A percentile compares a stretch with the other conserved stretches of the same genome.
phyloP scores from a whole-genome alignment of 164 flowering plant species.

The Tetracentron sinense region DNA sequence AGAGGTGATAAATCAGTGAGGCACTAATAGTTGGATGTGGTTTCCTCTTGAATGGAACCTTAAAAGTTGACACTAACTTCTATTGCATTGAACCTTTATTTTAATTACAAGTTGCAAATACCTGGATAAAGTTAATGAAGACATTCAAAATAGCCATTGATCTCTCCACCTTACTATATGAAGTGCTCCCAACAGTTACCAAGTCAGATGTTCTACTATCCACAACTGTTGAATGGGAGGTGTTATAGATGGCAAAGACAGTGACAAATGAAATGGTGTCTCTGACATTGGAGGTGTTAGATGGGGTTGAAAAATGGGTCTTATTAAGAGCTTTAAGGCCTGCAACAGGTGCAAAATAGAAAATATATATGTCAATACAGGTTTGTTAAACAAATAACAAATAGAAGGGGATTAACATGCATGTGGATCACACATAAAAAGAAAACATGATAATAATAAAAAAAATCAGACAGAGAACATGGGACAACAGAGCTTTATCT shows the following conservation, averaged over 20 bases:
- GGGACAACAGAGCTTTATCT: too few relatives aligned
- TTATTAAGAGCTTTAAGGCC: slow-evolving; percentile 73
- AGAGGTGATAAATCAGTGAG: too few relatives aligned
- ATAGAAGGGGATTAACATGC: too few relatives aligned
- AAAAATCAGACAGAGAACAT: too few relatives aligned
- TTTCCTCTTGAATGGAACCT: too few relatives aligned
- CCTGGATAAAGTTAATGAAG: slow-evolving; percentile 84
- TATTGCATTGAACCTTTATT: too few relatives aligned
- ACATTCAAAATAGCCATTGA: slow-evolving; percentile 74
- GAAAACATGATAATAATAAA: too few relatives aligned
- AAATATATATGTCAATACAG: too few relatives aligned
- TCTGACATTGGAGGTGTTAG: slow-evolving; percentile 16
- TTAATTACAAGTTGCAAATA: slow-evolving; percentile 18
- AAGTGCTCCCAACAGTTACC: slow-evolving; percentile 64
- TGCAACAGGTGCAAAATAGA: slow-evolving; percentile 23
- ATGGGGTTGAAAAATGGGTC: slow-evolving; percentile 35
- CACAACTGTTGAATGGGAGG: slow-evolving; percentile 19
- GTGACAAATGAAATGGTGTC: slow-evolving; percentile 58
- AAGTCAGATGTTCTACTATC: slow-evolving; percentile 31
- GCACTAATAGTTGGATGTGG: too few relatives aligned
- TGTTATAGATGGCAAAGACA: slow-evolving; percentile 69
- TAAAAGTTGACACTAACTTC: too few relatives aligned
- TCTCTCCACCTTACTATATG: slow-evolving; percentile 66
- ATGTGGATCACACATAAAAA: too few relatives aligned
- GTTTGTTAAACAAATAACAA: too few relatives aligned